Evolutionary conservation across 768 basidiomycete species (phyloP).

Genomic region (Asterophora parasitica): DNA sequence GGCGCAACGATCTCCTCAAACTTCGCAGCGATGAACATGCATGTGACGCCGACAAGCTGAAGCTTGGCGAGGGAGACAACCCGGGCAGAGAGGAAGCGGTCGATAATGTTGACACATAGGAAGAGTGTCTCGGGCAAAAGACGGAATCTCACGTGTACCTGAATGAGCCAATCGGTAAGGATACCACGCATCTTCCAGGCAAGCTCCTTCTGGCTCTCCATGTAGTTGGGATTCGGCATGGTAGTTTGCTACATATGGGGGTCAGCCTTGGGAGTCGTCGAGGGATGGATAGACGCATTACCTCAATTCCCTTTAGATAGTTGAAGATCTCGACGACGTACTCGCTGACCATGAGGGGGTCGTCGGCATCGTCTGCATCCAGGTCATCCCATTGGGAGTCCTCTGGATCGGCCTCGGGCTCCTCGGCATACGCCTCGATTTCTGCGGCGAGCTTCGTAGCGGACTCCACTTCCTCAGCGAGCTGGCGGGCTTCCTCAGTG

Average conservation of each 20-base stretch:
- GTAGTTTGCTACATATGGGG: conserved; percentile 50
- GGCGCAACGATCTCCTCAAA: conserved; percentile 95
- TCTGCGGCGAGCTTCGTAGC: conserved; percentile 42
- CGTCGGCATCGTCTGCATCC: conserved; percentile 87
- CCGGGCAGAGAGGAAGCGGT: conserved; percentile 74
- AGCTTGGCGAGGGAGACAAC: conserved; percentile 86
- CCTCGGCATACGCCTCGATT: conserved; percentile 46
- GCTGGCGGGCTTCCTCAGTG: conserved; percentile 31
- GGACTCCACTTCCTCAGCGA: conserved; percentile 42
- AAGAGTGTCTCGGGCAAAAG: conserved; percentile 94
- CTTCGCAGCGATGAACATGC: conserved; percentile 91
- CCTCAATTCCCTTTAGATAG: conserved; percentile 89
- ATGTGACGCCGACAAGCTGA: conserved; percentile 92
- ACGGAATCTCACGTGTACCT: conserved; percentile 90
- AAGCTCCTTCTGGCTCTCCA: conserved; percentile 89
- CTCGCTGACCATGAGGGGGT: conserved; percentile 96
- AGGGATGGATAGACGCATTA: conserved; percentile 27
- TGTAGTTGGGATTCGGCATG: conserved; percentile 92
- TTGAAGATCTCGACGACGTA: conserved; percentile 93
- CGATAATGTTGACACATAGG: conserved; percentile 89
- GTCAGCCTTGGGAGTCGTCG: conserved; percentile 8
- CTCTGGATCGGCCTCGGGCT: conserved; percentile 63
- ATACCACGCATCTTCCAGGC: conserved; percentile 97
- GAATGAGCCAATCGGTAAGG: conserved; percentile 94
- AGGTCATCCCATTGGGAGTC: conserved; percentile 81